Conservation (phyloP, 208 protist species). For the Wallacemonas collosoma region DNA sequence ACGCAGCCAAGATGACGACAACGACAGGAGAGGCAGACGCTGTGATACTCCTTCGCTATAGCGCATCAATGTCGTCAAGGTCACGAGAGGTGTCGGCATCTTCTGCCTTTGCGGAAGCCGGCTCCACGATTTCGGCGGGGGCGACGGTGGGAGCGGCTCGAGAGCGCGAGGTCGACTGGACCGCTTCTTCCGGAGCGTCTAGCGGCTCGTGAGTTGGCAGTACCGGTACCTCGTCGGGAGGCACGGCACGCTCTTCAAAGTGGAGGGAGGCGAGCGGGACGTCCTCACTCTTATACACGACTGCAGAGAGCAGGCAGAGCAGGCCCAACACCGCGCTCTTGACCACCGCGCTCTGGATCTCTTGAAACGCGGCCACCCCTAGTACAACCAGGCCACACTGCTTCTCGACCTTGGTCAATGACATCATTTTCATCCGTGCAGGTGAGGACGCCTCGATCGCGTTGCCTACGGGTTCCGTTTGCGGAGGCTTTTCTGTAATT, state of each 20-base stretch:
- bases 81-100: not conserved
- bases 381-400: conserved; percentile 32
- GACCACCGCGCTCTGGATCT: conserved; percentile 26
- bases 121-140: too few relatives aligned
- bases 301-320: not conserved
- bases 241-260: too few relatives aligned
- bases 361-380: conserved; percentile 39
- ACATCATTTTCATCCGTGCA: not conserved
- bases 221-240: not conserved
- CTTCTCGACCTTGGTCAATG: conserved; percentile 24
- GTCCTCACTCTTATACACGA: conserved; percentile 1
- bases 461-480: too few relatives aligned
- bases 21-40: too few relatives aligned
- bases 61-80: too few relatives aligned
- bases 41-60: too few relatives aligned
- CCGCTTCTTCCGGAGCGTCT: not conserved
- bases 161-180: not conserved
- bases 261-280: not conserved
- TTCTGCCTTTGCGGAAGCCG: not conserved
- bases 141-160: not conserved
- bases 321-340: not conserved
- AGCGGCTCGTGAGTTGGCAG: too few relatives aligned
- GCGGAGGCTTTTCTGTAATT: not conserved
- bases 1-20: too few relatives aligned
- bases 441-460: not conserved